Conservation (phyloP, 2,329 filamentous ascomycete genomes). For the Aspergillus ochraceoroseus region DNA sequence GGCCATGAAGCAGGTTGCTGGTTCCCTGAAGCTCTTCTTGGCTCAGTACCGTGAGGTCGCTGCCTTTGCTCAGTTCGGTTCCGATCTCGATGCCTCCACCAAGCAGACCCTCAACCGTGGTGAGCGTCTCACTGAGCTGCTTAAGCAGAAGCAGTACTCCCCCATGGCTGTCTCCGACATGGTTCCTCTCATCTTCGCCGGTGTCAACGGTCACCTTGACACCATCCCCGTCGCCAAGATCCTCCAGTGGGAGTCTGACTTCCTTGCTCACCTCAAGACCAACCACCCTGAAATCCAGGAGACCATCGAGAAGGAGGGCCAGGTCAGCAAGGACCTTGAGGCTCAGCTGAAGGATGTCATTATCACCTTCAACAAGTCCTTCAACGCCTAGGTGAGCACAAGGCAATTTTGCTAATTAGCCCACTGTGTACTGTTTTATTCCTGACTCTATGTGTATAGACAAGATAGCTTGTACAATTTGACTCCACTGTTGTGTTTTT, state of each 20-base stretch:
- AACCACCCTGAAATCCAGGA: slow-evolving; percentile 80
- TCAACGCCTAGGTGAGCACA: slow-evolving; percentile 50
- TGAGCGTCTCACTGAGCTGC: slow-evolving; percentile 96
- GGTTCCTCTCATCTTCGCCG: slow-evolving; percentile 98
- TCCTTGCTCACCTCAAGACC: slow-evolving; percentile 84
- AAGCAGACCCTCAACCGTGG: slow-evolving; percentile 98
- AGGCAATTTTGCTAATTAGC: slow-evolving; percentile 30
- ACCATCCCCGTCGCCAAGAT: slow-evolving; percentile 84
- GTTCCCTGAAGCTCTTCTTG: slow-evolving; percentile 99
- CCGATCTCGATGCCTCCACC: slow-evolving; percentile 95
- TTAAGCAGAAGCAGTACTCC: slow-evolving; percentile 99
- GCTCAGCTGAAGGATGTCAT: slow-evolving; percentile 62
- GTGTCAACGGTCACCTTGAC: slow-evolving; percentile 97
- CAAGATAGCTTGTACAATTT: slow-evolving; percentile 46
- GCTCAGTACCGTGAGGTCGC: slow-evolving; percentile 99
- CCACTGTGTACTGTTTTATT: slow-evolving; percentile 38
- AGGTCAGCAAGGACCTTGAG: slow-evolving; percentile 87
- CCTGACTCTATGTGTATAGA: slow-evolving; percentile 43
- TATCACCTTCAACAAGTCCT: slow-evolving; percentile 86
- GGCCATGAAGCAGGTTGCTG: slow-evolving; percentile 99
- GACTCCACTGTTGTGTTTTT: slow-evolving; percentile 41
- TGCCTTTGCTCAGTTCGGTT: slow-evolving; percentile 99
- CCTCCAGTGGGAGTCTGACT: slow-evolving; percentile 88
- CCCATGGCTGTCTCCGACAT: slow-evolving; percentile 99
- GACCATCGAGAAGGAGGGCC: slow-evolving; percentile 91